Evolutionary conservation across 75 land plant species (phyloP).

Genomic region (Pinus tabuliformis): DNA sequence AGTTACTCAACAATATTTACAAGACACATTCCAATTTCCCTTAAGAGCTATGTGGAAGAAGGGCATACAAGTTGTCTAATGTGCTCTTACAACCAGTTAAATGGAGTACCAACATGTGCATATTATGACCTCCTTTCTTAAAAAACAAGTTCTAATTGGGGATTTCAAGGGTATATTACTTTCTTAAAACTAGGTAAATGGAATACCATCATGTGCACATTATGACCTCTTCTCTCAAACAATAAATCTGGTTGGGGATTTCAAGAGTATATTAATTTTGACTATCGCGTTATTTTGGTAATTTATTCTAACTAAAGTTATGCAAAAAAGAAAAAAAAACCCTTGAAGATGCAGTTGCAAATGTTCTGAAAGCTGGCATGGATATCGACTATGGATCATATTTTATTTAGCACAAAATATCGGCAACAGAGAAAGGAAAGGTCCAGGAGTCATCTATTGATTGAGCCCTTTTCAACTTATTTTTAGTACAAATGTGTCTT

Average conservation of each 20-base stretch:
- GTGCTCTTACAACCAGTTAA: slow-evolving; percentile 62
- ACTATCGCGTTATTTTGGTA: slow-evolving; percentile 68
- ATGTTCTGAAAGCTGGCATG: slow-evolving; percentile 69
- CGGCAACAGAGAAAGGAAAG: slow-evolving; percentile 57
- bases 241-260: too few species aligned
- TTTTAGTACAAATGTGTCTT: slow-evolving; percentile 66
- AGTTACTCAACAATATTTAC: background rate
- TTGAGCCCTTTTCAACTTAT: slow-evolving; percentile 67
- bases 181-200: too few species aligned
- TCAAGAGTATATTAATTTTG: slow-evolving; percentile 30
- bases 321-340: slow-evolving; percentile 28
- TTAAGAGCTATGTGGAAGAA: slow-evolving; percentile 44
- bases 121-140: slow-evolving; percentile 42
- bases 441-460: slow-evolving; percentile 59
- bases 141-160: slow-evolving; percentile 53
- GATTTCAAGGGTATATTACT: slow-evolving; percentile 54
- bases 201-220: too few species aligned
- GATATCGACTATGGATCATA: slow-evolving; percentile 90
- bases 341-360: slow-evolving; percentile 71
- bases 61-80: slow-evolving; percentile 53
- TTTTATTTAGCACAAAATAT: slow-evolving; percentile 48
- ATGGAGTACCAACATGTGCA: slow-evolving; percentile 74
- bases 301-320: slow-evolving; percentile 47
- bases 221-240: too few species aligned
- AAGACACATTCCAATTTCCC: slow-evolving; percentile 26